phyloP scores from a whole-genome alignment of 768 basidiomycete genomes.

The Mycena kentingensis region DNA sequence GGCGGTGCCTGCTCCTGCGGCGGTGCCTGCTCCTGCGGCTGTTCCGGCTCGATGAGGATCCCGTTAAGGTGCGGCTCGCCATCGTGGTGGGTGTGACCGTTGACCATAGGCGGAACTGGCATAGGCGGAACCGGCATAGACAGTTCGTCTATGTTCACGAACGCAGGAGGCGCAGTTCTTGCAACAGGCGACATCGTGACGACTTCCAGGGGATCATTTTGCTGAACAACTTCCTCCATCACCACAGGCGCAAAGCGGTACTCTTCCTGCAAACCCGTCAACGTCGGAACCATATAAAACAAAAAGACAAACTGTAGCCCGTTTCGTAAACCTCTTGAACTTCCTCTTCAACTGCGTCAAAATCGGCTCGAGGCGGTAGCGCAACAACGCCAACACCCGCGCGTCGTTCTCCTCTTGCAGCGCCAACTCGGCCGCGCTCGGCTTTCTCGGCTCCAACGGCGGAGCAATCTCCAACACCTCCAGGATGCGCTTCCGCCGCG shows the following conservation, averaged over 20 bases:
- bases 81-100: too few relatives aligned
- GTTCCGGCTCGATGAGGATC: conserved; percentile 27
- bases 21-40: background rate
- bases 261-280: conserved; percentile 60
- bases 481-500: conserved; percentile 78
- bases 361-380: conserved; percentile 89
- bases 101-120: conserved; percentile 31
- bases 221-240: conserved; percentile 31
- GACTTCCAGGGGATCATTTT: conserved; percentile 33
- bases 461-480: conserved; percentile 89
- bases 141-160: conserved; percentile 47
- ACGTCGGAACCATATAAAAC: conserved; percentile 10
- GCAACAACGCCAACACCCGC: conserved; percentile 74
- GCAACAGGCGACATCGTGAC: conserved; percentile 40
- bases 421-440: conserved; percentile 79
- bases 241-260: conserved; percentile 54
- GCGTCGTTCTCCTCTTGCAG: conserved; percentile 83
- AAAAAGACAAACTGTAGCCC: conserved; percentile 55
- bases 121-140: conserved; percentile 37
- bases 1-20: conserved; percentile 31
- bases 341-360: conserved; percentile 88
- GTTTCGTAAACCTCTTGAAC: conserved; percentile 87
- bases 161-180: conserved; percentile 42
- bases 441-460: conserved; percentile 82
- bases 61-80: too few relatives aligned